Evolutionary conservation across 768 basidiomycete species (phyloP), one percentile per base, ranked within the genome.

Genomic region (Termitomyces heimii): DNA sequence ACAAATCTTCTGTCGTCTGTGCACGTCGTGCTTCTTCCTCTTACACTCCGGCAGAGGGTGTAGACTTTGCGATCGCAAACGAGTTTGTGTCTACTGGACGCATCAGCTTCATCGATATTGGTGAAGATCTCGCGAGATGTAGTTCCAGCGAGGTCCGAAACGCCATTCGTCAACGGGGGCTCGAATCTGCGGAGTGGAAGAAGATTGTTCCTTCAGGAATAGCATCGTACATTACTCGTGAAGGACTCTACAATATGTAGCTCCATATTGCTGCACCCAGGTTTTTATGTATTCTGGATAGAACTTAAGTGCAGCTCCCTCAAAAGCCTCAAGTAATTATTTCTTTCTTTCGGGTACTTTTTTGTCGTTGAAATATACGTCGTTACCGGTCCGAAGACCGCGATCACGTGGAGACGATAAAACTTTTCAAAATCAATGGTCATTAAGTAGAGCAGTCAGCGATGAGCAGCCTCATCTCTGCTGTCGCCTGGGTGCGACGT

Each of bases 381-480:
- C n/a, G 34, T 12, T 35, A 24, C 40, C 46, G 59, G 59, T n/a
- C 55, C 55, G 50, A 35, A 16, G 44, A n/a, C 43, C 20, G 45
- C 53, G 61, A 58, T 64, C 65, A 64, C 61, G 65, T 66, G 63
- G 13, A 42, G 20, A 8, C 4, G 29, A 55, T 52, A 59, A 63
- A 63, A 63, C 37, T 61, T 63, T 57, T 45, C 28, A 31, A 44
- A 22, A 45, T 31, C 39, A 54, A 31, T 32, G 39, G 22, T 44
- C 55, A 43, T 54, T 37, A 24, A 47, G 39, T 40, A 9, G 39
- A 7, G 35, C 61, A 32, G 35, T 18, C 20, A n/a, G 56, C 24
- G 65, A 89, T 89, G 88, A 87, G 82, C 70, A 85, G 78, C 68
- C 81, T 90, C 72, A 88, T 90, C 69, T 90, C 88, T 52, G 78